phyloP scores from a whole-genome alignment of 2,329 filamentous ascomycete species.

The Exophiala viscosa region DNA sequence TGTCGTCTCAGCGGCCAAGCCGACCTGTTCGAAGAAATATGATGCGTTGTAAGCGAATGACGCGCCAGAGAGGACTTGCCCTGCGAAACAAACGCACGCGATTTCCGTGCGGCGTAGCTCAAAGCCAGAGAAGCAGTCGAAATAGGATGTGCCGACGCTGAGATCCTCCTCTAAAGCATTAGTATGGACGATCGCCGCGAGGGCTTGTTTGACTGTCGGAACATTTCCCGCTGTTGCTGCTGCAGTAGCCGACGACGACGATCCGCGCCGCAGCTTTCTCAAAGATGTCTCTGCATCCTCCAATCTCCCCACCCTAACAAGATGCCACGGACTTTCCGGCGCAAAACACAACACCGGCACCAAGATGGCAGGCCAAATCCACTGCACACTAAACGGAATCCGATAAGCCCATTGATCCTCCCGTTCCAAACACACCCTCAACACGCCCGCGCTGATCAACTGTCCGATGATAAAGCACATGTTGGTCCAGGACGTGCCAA shows the following conservation, averaged over 20 bases:
- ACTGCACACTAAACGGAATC: slow-evolving; percentile 20
- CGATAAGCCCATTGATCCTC: slow-evolving; percentile 30
- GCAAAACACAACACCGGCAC: slow-evolving; percentile 27
- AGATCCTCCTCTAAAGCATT: slow-evolving; percentile 32
- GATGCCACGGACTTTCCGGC: slow-evolving; percentile 30
- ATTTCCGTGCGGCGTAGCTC: slow-evolving; percentile 42
- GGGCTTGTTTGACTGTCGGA: slow-evolving; percentile 23
- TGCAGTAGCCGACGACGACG: not conserved
- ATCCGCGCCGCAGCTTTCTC: slow-evolving; percentile 26
- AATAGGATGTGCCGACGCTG: slow-evolving; percentile 31
- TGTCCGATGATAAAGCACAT: slow-evolving; percentile 26
- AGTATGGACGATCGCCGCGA: slow-evolving; percentile 40
- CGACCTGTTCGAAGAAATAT: slow-evolving; percentile 42
- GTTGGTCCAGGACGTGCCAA: slow-evolving; percentile 12
- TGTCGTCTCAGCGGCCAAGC: slow-evolving; percentile 32
- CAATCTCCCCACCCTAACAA: slow-evolving; percentile 27
- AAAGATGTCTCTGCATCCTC: slow-evolving; percentile 28
- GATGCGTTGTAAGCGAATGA: slow-evolving; percentile 36
- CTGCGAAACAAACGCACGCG: slow-evolving; percentile 36
- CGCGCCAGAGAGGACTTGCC: slow-evolving; percentile 37
- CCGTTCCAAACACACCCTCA: slow-evolving; percentile 18
- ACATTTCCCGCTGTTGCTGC: too few species aligned
- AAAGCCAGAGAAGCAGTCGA: slow-evolving; percentile 34
- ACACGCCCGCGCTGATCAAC: slow-evolving; percentile 33
- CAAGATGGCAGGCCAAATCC: slow-evolving; percentile 29